Percentiles rank a stretch among this genome's conserved stretches.
Conservation (phyloP, 805 yeast genomes). For the Teunomyces aglyptinius region DNA sequence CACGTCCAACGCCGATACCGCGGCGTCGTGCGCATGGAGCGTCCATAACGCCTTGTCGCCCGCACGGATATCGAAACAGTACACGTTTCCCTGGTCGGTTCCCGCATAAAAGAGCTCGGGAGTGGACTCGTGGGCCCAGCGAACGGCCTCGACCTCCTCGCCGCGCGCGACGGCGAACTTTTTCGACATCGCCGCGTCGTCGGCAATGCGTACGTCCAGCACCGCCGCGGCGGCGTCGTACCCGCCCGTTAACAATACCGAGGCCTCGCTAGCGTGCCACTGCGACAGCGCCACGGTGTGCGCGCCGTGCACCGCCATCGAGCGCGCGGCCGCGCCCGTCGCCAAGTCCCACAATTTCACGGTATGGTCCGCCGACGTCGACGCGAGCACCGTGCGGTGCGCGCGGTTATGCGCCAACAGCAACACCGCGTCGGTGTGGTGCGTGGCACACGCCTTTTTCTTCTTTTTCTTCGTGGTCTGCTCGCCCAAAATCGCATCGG, state of each 20-base stretch:
- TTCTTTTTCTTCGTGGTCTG: slow-evolving; percentile 49
- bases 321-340: slow-evolving; percentile 71
- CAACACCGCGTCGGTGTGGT: slow-evolving; percentile 92
- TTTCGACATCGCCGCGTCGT: slow-evolving; percentile 57
- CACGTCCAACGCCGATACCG: slow-evolving; percentile 76
- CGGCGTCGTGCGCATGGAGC: slow-evolving; percentile 94
- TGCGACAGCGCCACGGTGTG: slow-evolving; percentile 82
- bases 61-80: slow-evolving; percentile 81
- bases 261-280: slow-evolving; percentile 73
- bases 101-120: slow-evolving; percentile 71
- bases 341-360: slow-evolving; percentile 94
- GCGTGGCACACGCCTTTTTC: slow-evolving; percentile 58
- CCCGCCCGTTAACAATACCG: slow-evolving; percentile 83
- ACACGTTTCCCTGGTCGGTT: slow-evolving; percentile 86
- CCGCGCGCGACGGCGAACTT: slow-evolving; percentile 60
- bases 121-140: slow-evolving; percentile 58
- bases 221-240: slow-evolving; percentile 82
- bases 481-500: slow-evolving; percentile 89
- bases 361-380: slow-evolving; percentile 93
- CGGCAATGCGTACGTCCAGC: slow-evolving; percentile 79
- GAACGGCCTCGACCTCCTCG: slow-evolving; percentile 82
- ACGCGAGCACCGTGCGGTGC: slow-evolving; percentile 83
- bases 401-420: slow-evolving; percentile 78
- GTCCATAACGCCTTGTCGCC: slow-evolving; percentile 83
- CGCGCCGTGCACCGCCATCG: slow-evolving; percentile 70